Percentiles rank a stretch among this genome's conserved stretches.
These are phyloP conservation scores for Ascoidea tarda DNA, from an alignment of 805 yeast genomes.

Conservation along the genomic window DNA sequence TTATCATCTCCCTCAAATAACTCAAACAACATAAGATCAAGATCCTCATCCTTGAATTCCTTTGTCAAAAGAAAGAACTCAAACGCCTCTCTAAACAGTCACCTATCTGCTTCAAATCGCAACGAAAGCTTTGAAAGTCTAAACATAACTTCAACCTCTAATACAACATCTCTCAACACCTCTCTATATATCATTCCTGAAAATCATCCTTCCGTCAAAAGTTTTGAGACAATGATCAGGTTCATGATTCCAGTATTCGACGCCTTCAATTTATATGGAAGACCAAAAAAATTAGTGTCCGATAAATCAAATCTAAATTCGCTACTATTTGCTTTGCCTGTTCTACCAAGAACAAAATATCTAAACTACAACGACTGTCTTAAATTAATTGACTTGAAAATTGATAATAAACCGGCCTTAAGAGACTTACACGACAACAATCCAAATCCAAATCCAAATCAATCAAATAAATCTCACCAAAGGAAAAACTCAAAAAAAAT, in stretches of 20 bases:
- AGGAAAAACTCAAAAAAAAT: slow-evolving; percentile 4
- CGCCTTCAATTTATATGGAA: slow-evolving; percentile 57
- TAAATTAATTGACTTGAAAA: slow-evolving; percentile 7
- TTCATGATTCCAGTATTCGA: slow-evolving; percentile 57
- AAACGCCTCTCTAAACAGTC: background rate
- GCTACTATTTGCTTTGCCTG: slow-evolving; percentile 59
- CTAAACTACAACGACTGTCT: slow-evolving; percentile 17
- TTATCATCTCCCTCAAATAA: background rate
- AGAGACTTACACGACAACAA: slow-evolving; percentile 2
- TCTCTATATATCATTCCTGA: slow-evolving; percentile 49
- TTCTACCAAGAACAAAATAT: slow-evolving; percentile 54
- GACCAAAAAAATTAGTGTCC: slow-evolving; percentile 51
- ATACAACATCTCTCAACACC: slow-evolving; percentile 1
- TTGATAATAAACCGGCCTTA: slow-evolving; percentile 2
- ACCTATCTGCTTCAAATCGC: background rate
- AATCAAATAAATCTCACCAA: background rate
- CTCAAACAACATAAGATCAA: slow-evolving; percentile 1
- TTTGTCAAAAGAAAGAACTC: slow-evolving; percentile 5
- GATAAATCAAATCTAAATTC: slow-evolving; percentile 40
- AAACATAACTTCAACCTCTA: background rate
- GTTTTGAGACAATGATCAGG: slow-evolving; percentile 61
- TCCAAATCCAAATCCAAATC: background rate
- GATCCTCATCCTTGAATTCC: slow-evolving; percentile 9
- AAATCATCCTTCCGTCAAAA: slow-evolving; percentile 56
- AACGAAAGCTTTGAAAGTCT: slow-evolving; percentile 7